Conservation (phyloP, 148 eudicot genomes). For the Polygonum maritimum region DNA sequence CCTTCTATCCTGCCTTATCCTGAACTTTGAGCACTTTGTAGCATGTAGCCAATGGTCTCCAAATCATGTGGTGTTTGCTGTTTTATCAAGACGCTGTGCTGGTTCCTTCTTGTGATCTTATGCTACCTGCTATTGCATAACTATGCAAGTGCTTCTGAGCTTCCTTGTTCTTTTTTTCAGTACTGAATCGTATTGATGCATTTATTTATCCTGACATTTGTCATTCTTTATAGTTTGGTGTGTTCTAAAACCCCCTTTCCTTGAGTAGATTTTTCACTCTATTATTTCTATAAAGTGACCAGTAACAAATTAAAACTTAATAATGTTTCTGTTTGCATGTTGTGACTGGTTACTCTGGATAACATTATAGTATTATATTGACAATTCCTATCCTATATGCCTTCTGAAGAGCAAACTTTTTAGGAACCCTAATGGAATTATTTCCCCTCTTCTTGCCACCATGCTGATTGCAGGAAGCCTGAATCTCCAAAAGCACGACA, state of each 20-base stretch:
- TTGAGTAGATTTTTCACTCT: background rate
- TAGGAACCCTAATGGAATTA: background rate
- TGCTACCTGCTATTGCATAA: background rate
- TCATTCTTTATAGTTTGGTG: background rate
- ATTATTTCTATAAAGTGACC: background rate
- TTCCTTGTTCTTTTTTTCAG: background rate
- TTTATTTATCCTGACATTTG: background rate
- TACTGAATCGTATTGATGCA: background rate
- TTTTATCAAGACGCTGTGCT: background rate
- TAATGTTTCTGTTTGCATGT: background rate
- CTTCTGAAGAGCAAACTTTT: background rate
- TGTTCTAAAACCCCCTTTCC: background rate
- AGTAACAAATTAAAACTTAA: background rate
- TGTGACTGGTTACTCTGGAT: background rate
- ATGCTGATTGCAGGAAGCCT: slow-evolving; percentile 43
- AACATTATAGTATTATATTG: background rate
- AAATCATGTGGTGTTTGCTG: background rate
- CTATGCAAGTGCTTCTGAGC: background rate
- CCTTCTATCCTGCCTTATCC: background rate
- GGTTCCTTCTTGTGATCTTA: background rate
- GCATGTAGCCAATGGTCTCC: background rate
- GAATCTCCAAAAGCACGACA: slow-evolving; percentile 82
- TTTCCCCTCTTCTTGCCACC: slow-evolving; percentile 13
- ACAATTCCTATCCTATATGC: background rate
- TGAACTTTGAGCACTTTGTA: background rate